Conservation (phyloP, 2,329 filamentous ascomycete genomes). For the Sporothrix globosa region DNA sequence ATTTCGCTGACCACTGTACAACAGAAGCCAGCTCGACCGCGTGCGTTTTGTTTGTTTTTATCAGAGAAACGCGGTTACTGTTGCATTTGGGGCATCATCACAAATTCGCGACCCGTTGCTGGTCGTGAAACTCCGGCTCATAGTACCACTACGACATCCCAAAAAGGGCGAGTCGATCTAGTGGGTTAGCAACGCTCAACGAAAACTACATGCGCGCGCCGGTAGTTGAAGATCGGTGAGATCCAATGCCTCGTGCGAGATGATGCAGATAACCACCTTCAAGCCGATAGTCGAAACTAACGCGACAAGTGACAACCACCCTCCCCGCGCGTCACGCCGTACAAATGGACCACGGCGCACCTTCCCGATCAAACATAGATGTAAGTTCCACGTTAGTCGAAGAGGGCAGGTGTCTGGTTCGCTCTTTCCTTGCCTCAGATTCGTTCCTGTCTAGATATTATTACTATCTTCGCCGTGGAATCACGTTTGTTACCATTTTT, state of each 20-base stretch:
- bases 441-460: neutral
- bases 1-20: neutral
- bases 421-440: neutral
- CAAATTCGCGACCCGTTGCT: neutral
- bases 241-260: neutral
- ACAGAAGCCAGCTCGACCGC: neutral
- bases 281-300: neutral
- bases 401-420: neutral
- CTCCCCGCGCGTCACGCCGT: neutral
- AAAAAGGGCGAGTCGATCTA: neutral
- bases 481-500: neutral
- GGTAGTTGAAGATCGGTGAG: neutral
- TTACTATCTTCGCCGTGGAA: neutral
- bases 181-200: neutral
- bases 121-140: neutral
- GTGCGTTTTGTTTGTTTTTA: neutral
- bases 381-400: constrained; percentile 21
- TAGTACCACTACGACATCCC: neutral
- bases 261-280: neutral
- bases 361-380: constrained; percentile 7
- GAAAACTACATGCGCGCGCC: constrained; percentile 4
- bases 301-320: neutral
- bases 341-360: constrained; percentile 24
- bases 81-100: neutral
- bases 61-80: neutral